A percentile compares a stretch with the other conserved stretches of the same genome.
Conservation (phyloP, 768 basidiomycete genomes). For the Amanita phalloides region DNA sequence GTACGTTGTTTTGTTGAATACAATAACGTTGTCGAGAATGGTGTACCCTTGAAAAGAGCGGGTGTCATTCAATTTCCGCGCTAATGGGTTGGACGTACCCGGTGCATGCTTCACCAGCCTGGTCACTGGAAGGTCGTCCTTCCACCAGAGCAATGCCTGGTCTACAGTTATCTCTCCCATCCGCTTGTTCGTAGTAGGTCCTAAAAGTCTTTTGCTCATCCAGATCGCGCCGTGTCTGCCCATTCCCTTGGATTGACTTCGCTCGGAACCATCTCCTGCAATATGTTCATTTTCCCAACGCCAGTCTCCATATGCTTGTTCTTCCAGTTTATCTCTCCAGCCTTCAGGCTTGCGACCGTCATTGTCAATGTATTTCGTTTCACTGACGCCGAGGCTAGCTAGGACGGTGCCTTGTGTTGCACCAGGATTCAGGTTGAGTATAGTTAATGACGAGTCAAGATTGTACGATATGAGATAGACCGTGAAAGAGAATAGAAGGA, state of each 20-base stretch:
- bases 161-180: conserved; percentile 31
- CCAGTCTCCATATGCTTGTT: conserved; percentile 61
- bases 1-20: conserved; percentile 63
- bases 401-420: conserved; percentile 26
- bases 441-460: conserved; percentile 50
- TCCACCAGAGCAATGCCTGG: conserved; percentile 49
- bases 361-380: conserved; percentile 22
- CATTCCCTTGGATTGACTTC: conserved; percentile 29
- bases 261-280: conserved; percentile 42
- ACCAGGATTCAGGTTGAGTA: conserved; percentile 34
- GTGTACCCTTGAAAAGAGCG: conserved; percentile 52
- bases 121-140: conserved; percentile 41
- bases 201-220: conserved; percentile 23
- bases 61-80: background rate
- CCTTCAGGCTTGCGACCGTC: conserved; percentile 41
- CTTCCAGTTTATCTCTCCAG: conserved; percentile 50
- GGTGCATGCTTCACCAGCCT: conserved; percentile 52
- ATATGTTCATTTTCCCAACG: conserved; percentile 50
- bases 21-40: conserved; percentile 71
- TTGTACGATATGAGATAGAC: conserved; percentile 68
- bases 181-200: conserved; percentile 13
- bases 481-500: conserved; percentile 55
- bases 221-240: conserved; percentile 35
- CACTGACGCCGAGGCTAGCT: conserved; percentile 27
- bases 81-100: conserved; percentile 27